Evolutionary conservation across 257 asterid species (phyloP), one percentile per base, ranked within the genome.

Genomic region (Nicotiana benthamiana): DNA sequence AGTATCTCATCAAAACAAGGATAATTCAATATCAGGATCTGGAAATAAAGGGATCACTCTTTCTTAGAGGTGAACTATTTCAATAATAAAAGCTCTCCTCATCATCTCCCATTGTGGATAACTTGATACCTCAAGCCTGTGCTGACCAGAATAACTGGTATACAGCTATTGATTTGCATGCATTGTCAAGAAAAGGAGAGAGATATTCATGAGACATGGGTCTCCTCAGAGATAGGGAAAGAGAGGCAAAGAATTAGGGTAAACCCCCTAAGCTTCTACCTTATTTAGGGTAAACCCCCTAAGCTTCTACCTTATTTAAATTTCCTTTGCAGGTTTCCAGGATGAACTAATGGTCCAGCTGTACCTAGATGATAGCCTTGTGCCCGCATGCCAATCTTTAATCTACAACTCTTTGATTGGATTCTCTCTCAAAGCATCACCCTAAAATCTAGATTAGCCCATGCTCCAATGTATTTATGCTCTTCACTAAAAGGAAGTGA

Each of bases 161-260:
- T 70, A 22, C 77, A 70, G 77, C 59, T 22, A 72, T 11, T 68
- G 51, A 68, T 68, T 68, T 67, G 53, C 77, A 70, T 43, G 34
- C 20, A 70, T 18, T 56, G 26, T 7, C 15, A 43, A 22, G 22
- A 72, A 60, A 70, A 70, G 34, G 28, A 34, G n/a, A 70, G 18
- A 70, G 59, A 72, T 8, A 72, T 22, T 72, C 60, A 72, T 1
- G 60, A 70, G 13, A 20, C 36, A 43, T 72, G 77, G 34, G 36
- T 43, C 52, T 46, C 59, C 36, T 43, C 60, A 22, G 22, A 22
- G 36, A 57, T 46, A 13, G 0, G 22, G 77, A 72, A 72, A 43
- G 77, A 70, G 22, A 51, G 15, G 36, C 20, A 16, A 70, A 22
- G 57, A 56, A 46, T 70, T 70, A 20, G 54, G n/a, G 15, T 15